These are phyloP conservation scores for Talinum fruticosum DNA, from an alignment of 148 eudicot genomes.

Conservation along the genomic window DNA sequence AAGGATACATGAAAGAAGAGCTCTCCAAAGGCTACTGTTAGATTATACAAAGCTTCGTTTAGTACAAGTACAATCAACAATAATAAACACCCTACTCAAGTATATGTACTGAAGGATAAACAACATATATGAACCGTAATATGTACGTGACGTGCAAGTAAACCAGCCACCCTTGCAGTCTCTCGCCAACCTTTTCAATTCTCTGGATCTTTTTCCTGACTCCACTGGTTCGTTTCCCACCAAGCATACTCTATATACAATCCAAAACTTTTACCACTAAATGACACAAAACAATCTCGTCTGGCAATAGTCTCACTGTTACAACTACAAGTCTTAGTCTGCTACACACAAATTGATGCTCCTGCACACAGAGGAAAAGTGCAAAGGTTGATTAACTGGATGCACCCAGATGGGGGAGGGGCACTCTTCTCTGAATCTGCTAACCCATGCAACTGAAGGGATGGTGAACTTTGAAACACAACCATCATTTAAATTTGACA, in stretches of 20 bases:
- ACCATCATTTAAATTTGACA: not conserved
- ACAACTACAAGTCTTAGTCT: conserved; percentile 3
- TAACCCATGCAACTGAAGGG: not conserved
- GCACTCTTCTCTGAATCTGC: not conserved
- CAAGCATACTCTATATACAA: conserved; percentile 23
- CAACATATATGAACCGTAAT: not conserved
- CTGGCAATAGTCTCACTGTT: not conserved
- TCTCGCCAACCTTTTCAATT: not conserved
- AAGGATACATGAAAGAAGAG: conserved; percentile 11
- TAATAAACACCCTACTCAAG: conserved; percentile 10
- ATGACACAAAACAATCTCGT: not conserved
- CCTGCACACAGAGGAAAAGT: conserved; percentile 13
- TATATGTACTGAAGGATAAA: conserved; percentile 14
- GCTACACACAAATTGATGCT: not conserved
- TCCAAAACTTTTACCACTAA: not conserved
- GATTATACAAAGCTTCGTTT: conserved; percentile 20
- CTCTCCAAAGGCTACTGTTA: conserved; percentile 16
- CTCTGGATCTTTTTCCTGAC: not conserved
- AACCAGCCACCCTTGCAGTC: conserved; percentile 1
- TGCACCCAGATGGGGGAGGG: no score
- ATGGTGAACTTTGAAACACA: no score
- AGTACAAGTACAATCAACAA: conserved; percentile 5
- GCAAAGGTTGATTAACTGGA: not conserved
- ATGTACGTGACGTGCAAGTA: conserved; percentile 5
- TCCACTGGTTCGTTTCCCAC: not conserved